phyloP scores from a whole-genome alignment of 2,329 filamentous ascomycete genomes.

The Fusarium sp. region DNA sequence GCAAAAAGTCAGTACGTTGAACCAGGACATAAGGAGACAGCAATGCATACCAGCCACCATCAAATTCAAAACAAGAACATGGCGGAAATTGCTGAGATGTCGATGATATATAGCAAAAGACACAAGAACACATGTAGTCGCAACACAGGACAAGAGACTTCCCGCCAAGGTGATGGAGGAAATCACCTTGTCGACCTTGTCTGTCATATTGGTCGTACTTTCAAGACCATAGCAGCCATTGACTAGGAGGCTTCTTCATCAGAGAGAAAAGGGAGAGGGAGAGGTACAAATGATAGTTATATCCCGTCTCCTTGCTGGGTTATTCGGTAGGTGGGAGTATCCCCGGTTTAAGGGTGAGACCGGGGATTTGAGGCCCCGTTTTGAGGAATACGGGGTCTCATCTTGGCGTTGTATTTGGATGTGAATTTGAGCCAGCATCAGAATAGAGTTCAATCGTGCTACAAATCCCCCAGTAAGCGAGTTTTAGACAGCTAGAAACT shows the following conservation, averaged over 20 bases:
- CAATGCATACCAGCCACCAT: slow-evolving; percentile 39
- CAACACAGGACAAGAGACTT: slow-evolving; percentile 39
- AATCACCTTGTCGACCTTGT: slow-evolving; percentile 33
- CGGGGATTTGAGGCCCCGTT: slow-evolving; percentile 17
- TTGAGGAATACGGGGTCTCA: slow-evolving; percentile 1
- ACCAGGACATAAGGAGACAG: background rate
- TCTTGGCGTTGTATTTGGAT: slow-evolving; percentile 3
- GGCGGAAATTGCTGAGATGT: slow-evolving; percentile 43
- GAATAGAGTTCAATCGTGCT: slow-evolving; percentile 36
- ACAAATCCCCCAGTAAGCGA: slow-evolving; percentile 24
- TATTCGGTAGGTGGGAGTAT: background rate
- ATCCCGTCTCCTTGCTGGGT: background rate
- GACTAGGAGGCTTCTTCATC: background rate
- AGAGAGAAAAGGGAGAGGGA: background rate
- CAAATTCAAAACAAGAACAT: slow-evolving; percentile 42
- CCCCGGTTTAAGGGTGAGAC: slow-evolving; percentile 11
- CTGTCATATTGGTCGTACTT: slow-evolving; percentile 21
- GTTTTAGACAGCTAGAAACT: slow-evolving; percentile 24
- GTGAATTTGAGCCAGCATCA: background rate
- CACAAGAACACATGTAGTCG: slow-evolving; percentile 39
- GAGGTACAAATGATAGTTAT: slow-evolving; percentile 2
- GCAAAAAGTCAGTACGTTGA: background rate
- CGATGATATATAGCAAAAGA: slow-evolving; percentile 42
- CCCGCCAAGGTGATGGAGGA: slow-evolving; percentile 43
- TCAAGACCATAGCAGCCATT: slow-evolving; percentile 13